These are phyloP conservation scores for Aristolochia californica DNA, from an alignment of 164 flowering plant genomes.

Conservation along the genomic window DNA sequence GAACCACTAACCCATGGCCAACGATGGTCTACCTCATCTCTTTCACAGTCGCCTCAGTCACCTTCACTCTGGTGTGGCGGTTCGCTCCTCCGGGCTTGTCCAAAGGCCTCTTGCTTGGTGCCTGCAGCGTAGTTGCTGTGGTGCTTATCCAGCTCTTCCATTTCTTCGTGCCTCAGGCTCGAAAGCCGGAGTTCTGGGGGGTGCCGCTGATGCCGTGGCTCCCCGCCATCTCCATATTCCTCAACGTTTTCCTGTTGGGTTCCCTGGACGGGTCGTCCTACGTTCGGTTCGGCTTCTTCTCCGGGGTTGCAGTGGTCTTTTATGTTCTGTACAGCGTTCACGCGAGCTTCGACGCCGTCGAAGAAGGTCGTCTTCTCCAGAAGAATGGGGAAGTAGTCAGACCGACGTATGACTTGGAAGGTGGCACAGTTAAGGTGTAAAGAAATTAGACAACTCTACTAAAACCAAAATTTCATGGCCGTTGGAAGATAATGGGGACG, in stretches of 20 bases:
- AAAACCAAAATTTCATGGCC: no score
- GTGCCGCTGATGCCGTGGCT: conserved; percentile 94
- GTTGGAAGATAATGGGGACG: no score
- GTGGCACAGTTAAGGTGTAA: no score
- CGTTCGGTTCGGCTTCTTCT: conserved; percentile 58
- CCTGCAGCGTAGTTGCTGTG: conserved; percentile 28
- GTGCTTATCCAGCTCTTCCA: conserved; percentile 43
- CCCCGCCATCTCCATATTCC: conserved; percentile 61
- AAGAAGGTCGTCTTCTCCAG: conserved; percentile 24
- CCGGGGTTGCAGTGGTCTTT: conserved; percentile 43
- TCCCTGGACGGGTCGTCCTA: conserved; percentile 67
- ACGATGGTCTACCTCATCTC: conserved; percentile 49
- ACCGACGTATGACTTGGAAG: no score
- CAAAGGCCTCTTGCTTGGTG: conserved; percentile 38
- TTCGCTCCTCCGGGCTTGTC: conserved; percentile 36
- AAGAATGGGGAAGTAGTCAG: conserved; percentile 11
- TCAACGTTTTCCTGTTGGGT: conserved; percentile 79
- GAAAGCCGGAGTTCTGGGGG: conserved; percentile 81
- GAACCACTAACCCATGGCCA: conserved; percentile 56
- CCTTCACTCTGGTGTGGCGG: conserved; percentile 72
- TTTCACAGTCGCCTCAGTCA: conserved; percentile 45
- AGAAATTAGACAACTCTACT: no score
- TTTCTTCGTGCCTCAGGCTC: conserved; percentile 49
- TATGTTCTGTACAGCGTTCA: conserved; percentile 82
- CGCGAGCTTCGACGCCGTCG: conserved; percentile 73